Conservation (phyloP, 192 early-diverging fungal genomes). For the Gonapodya prolifera region DNA sequence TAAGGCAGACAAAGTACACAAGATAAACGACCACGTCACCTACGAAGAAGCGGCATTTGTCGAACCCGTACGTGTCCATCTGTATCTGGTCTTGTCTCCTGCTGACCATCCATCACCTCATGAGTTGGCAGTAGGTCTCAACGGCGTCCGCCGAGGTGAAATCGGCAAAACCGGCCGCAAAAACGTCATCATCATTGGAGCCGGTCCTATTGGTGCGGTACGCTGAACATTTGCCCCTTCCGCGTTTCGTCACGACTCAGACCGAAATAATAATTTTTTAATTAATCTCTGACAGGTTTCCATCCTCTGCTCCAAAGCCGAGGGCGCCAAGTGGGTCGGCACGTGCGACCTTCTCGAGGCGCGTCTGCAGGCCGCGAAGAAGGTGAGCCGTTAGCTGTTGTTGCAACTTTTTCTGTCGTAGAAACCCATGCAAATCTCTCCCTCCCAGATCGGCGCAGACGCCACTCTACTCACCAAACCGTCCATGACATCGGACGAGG, state of each 20-base stretch:
- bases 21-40: conserved; percentile 21
- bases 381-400: no score
- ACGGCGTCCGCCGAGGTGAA: conserved; percentile 19
- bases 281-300: no score
- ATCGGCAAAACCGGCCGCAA: conserved; percentile 18
- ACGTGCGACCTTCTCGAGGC: not conserved
- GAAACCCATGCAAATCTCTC: no score
- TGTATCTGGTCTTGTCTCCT: no score
- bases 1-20: conserved; percentile 27
- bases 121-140: conserved; percentile 25
- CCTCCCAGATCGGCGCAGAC: no score
- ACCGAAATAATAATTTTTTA: no score
- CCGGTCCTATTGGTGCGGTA: conserved; percentile 29
- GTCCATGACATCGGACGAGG: no score
- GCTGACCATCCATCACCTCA: no score
- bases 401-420: no score
- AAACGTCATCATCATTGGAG: conserved; percentile 32
- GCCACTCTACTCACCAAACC: no score
- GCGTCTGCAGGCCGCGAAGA: not conserved
- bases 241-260: no score
- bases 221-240: conserved; percentile 22
- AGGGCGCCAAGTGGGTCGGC: not conserved
- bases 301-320: not conserved
- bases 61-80: no score
- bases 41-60: conserved; percentile 27